Evolutionary conservation across 257 asterid species (phyloP).

Genomic region (Primulina huaijiensis): DNA sequence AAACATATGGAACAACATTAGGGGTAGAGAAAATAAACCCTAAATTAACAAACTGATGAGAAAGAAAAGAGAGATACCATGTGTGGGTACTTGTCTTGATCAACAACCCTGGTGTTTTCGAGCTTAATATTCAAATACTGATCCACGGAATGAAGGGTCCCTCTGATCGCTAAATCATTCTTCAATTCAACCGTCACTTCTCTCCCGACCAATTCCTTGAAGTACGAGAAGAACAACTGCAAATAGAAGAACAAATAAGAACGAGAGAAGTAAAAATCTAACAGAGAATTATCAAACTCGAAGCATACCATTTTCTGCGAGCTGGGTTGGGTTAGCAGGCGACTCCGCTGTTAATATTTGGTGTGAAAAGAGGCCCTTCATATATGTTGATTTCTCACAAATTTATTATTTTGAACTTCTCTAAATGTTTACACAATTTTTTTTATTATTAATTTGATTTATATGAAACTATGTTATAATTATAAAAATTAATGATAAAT

Average conservation of each 20-base stretch:
- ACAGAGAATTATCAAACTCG: neutral
- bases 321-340: neutral
- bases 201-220: slow-evolving; percentile 95
- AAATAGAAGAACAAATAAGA: slow-evolving; percentile 10
- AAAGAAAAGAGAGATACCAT: slow-evolving; percentile 48
- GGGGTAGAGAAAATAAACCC: slow-evolving; percentile 22
- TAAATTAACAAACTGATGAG: neutral
- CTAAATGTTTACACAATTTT: too few relatives aligned
- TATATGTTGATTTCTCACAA: too few relatives aligned
- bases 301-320: neutral
- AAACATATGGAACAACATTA: too few relatives aligned
- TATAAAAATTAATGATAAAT: too few relatives aligned
- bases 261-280: neutral
- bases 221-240: slow-evolving; percentile 97
- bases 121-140: slow-evolving; percentile 95
- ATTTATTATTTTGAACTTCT: too few relatives aligned
- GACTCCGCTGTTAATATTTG: neutral
- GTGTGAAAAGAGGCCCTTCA: too few relatives aligned
- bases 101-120: slow-evolving; percentile 89
- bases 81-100: slow-evolving; percentile 94
- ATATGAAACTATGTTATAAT: too few relatives aligned
- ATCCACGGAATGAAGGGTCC: slow-evolving; percentile 96
- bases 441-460: too few relatives aligned
- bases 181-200: slow-evolving; percentile 96
- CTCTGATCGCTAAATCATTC: slow-evolving; percentile 92